These are phyloP conservation scores for Thelephora terrestris DNA, from an alignment of 1,284 basidiomycete species.

Conservation along the genomic window DNA sequence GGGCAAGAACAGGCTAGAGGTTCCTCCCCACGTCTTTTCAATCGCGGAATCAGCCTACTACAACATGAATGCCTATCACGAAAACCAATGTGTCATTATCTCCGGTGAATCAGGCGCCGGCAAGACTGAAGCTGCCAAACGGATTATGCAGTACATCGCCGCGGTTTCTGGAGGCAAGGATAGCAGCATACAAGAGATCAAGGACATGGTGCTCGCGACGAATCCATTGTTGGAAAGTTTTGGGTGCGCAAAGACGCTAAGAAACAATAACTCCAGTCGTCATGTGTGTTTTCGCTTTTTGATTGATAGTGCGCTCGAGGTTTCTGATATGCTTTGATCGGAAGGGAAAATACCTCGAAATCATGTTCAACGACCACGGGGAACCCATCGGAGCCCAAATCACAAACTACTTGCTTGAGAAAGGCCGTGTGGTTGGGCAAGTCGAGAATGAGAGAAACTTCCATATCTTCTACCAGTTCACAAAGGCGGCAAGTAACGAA, in stretches of 20 bases:
- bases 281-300: constrained; percentile 56
- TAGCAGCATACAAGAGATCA: constrained; percentile 89
- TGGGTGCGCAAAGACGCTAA: constrained; percentile 96
- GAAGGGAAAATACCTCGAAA: constrained; percentile 97
- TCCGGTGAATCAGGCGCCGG: constrained; percentile 97
- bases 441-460: constrained; percentile 96
- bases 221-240: constrained; percentile 98
- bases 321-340: too few relatives aligned
- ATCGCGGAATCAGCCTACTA: constrained; percentile 98
- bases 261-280: constrained; percentile 98
- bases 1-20: constrained; percentile 97
- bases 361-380: constrained; percentile 93
- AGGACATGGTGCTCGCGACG: constrained; percentile 99
- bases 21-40: constrained; percentile 95
- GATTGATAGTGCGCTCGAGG: constrained; percentile 7
- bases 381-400: constrained; percentile 97
- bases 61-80: constrained; percentile 98
- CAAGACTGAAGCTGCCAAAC: constrained; percentile 95
- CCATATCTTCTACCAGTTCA: constrained; percentile 99
- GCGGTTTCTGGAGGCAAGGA: constrained; percentile 86
- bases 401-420: constrained; percentile 97
- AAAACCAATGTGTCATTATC: constrained; percentile 99
- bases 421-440: constrained; percentile 94
- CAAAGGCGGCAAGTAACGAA: constrained; percentile 84
- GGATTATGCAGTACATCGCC: constrained; percentile 99